These are phyloP conservation scores for Geopyxis carbonaria DNA, from an alignment of 495 filamentous ascomycete species.

Conservation along the genomic window DNA sequence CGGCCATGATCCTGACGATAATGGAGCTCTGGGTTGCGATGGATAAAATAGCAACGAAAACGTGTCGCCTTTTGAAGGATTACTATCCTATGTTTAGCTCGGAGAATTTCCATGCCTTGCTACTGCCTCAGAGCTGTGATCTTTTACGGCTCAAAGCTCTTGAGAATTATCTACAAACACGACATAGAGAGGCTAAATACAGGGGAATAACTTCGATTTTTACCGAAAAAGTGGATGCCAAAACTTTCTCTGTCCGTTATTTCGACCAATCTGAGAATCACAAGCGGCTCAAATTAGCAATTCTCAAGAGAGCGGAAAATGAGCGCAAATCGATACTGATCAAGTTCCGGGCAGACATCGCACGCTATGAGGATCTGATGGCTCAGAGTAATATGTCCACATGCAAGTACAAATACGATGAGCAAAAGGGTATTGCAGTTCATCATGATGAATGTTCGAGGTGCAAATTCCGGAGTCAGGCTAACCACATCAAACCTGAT, in stretches of 20 bases:
- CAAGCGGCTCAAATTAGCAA: slow-evolving; percentile 27
- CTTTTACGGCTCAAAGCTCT: slow-evolving; percentile 33
- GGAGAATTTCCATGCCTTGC: slow-evolving; percentile 30
- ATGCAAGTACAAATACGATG: slow-evolving; percentile 30
- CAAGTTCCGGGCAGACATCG: slow-evolving; percentile 35
- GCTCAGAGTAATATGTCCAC: slow-evolving; percentile 6
- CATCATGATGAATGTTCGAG: slow-evolving; percentile 26
- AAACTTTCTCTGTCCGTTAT: slow-evolving; percentile 38
- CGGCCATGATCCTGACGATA: slow-evolving; percentile 41
- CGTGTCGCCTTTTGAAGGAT: slow-evolving; percentile 30
- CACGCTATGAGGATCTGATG: slow-evolving; percentile 26
- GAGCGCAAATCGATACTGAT: slow-evolving; percentile 14
- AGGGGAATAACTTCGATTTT: too few species aligned
- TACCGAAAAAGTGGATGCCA: slow-evolving; percentile 11
- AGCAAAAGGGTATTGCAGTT: too few species aligned
- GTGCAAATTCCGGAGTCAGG: slow-evolving; percentile 21
- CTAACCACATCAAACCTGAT: slow-evolving; percentile 30
- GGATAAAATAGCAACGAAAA: slow-evolving; percentile 34
- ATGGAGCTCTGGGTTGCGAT: slow-evolving; percentile 49
- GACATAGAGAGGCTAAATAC: slow-evolving; percentile 19
- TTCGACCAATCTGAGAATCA: slow-evolving; percentile 34
- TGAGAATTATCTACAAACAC: slow-evolving; percentile 34
- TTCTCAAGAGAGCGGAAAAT: slow-evolving; percentile 27
- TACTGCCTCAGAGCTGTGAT: slow-evolving; percentile 34
- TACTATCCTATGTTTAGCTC: slow-evolving; percentile 36